phyloP scores from a whole-genome alignment of 805 yeast species.

The Lachancea fermentati region DNA sequence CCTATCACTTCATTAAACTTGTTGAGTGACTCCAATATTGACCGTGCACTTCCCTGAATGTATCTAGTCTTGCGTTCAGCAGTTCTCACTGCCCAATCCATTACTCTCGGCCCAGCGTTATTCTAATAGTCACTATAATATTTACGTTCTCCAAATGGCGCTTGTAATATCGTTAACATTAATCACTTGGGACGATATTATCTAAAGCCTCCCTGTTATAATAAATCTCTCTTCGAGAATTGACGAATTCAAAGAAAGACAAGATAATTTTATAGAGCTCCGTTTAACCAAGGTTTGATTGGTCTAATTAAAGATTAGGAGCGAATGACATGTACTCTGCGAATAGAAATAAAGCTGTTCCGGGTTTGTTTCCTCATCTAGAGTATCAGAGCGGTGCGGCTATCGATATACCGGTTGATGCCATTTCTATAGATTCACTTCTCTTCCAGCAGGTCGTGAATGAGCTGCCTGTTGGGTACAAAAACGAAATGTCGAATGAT shows the following conservation, averaged over 20 bases:
- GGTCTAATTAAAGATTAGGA: too few relatives aligned
- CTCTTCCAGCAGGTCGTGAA: conserved; percentile 13
- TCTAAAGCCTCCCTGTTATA: not conserved
- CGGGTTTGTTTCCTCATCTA: conserved; percentile 17
- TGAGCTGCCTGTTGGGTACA: conserved; percentile 13
- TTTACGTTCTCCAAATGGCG: not conserved
- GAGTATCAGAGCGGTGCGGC: conserved; percentile 1
- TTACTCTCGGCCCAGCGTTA: conserved; percentile 10
- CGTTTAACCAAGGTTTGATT: too few relatives aligned
- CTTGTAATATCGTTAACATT: not conserved
- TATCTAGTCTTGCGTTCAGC: conserved; percentile 26
- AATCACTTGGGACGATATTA: not conserved
- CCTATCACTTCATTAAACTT: conserved; percentile 20
- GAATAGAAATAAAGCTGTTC: conserved; percentile 13
- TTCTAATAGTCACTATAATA: too few relatives aligned
- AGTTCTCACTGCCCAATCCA: conserved; percentile 31
- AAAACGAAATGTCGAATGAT: conserved; percentile 21
- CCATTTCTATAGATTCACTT: conserved; percentile 11
- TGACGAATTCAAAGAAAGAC: too few relatives aligned
- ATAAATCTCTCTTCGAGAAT: too few relatives aligned
- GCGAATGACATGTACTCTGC: not conserved
- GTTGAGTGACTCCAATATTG: conserved; percentile 29
- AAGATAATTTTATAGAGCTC: too few relatives aligned
- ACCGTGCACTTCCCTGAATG: conserved; percentile 28
- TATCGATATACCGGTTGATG: conserved; percentile 7